Base-by-base conservation (phyloP, 768 basidiomycete species). In the Cytidiella melzeri region DNA sequence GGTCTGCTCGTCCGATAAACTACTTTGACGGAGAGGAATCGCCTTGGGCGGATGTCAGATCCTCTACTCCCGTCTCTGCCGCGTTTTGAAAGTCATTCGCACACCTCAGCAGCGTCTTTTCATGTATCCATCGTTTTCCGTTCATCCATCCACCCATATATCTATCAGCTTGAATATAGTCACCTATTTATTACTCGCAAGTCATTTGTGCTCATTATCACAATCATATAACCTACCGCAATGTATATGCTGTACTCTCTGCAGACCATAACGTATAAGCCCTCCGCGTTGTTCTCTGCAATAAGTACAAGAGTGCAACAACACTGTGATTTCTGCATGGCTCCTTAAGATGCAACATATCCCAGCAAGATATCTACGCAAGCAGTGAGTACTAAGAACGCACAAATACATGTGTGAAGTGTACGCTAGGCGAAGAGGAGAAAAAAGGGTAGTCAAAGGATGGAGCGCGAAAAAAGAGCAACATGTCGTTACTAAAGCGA, bases 11-110 rank as follows among this genome's bases (percentile, higher is more conserved):
- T 6, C 52, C 61, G 0, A 36, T 60, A 5, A 51, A 53, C 26
- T 64, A 58, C 52, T 55, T 56, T 40, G 59, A 58, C 7, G 51
- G 57, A 23, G 62, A 64, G 37, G 55, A 55, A 43, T 64, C 62
- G 2, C 62, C 62, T 1, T 64, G 62, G 62, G 60, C 58, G 18
- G 62, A 64, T 37, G 61, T 52, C 19, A 19, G 55, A 13, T 57
- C 60, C 15, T 40, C 55, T 10, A 43, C 57, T 10, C 51, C 54
- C 12, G 49, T 47, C 21, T 55, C 42, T 18, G 45, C 54, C 23
- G 41, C 42, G 10, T 55, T 50, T 27, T 56, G 46, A 25, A 21
- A n/a, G n/a, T n/a, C n/a, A n/a, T 34, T 19, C 18, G 19, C 18
- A n/a, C 25, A 41, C 5, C 47, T n/a, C 27, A 18, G n/a, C n/a